These are phyloP conservation scores for Leccinum barrowsii DNA, from an alignment of 768 basidiomycete genomes.

Conservation along the genomic window DNA sequence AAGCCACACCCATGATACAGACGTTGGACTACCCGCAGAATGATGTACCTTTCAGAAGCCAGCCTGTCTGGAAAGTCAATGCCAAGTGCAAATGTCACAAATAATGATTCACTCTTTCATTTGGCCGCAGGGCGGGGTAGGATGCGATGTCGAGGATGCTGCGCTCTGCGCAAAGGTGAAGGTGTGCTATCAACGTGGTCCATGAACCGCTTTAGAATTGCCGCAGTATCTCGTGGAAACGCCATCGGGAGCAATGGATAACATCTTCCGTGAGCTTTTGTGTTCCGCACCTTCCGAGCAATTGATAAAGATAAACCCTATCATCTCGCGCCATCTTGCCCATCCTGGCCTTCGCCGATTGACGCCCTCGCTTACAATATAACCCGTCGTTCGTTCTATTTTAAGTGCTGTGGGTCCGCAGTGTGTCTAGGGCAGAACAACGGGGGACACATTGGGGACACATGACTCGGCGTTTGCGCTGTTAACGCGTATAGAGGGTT, in stretches of 20 bases:
- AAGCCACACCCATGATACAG: constrained; percentile 19
- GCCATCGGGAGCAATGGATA: constrained; percentile 27
- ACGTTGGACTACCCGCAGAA: constrained; percentile 68
- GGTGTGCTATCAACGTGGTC: constrained; percentile 53
- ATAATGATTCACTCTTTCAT: constrained; percentile 68
- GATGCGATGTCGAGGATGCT: constrained; percentile 51
- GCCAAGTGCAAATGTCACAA: constrained; percentile 52
- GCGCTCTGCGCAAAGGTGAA: constrained; percentile 57
- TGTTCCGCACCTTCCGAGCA: constrained; percentile 49
- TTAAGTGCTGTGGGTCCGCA: constrained; percentile 53
- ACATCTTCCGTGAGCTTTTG: constrained; percentile 51
- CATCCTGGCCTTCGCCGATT: constrained; percentile 63
- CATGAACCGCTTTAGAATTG: constrained; percentile 47
- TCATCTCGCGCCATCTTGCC: constrained; percentile 46
- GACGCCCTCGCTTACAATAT: constrained; percentile 56
- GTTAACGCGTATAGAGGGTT: not conserved
- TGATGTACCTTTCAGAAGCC: constrained; percentile 51
- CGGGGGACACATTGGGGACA: constrained; percentile 60
- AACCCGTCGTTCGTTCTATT: constrained; percentile 59
- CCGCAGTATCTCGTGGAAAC: constrained; percentile 42
- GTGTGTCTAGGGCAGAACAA: constrained; percentile 37
- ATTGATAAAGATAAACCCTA: constrained; percentile 50
- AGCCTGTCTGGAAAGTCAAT: constrained; percentile 58
- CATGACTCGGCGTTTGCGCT: constrained; percentile 34
- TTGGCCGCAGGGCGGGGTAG: constrained; percentile 58